These are phyloP conservation scores for Begonia loranthoides DNA, from an alignment of 306 rosid species.

Conservation along the genomic window DNA sequence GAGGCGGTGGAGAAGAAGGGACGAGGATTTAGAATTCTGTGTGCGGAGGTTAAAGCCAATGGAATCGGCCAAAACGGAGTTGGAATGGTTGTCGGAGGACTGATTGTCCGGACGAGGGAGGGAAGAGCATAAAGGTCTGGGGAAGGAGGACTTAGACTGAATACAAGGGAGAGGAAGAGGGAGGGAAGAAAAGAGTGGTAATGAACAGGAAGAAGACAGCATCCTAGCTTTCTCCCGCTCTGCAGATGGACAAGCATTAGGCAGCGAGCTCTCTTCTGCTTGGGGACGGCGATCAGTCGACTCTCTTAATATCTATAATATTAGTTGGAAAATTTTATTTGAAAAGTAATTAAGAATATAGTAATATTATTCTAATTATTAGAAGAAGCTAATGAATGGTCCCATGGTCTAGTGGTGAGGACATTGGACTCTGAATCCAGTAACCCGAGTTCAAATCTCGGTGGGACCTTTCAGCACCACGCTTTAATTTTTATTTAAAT, in stretches of 20 bases:
- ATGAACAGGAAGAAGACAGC: slow-evolving; percentile 8
- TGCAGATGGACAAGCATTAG: background rate
- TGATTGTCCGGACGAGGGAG: slow-evolving; percentile 12
- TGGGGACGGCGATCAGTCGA: too few species aligned
- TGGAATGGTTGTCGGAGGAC: slow-evolving; percentile 12
- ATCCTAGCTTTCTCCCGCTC: background rate
- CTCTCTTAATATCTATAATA: too few species aligned
- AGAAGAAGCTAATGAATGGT: too few species aligned
- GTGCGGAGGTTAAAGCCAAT: slow-evolving; percentile 27
- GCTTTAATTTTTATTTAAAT: too few species aligned
- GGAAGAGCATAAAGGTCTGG: slow-evolving; percentile 12
- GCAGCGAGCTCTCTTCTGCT: background rate
- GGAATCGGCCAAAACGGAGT: slow-evolving; percentile 7
- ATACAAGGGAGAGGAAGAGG: slow-evolving; percentile 2
- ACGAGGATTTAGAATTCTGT: slow-evolving; percentile 77
- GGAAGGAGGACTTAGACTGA: slow-evolving; percentile 16
- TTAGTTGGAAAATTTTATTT: too few species aligned
- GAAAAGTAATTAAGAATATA: too few species aligned
- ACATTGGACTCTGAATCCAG: slow-evolving; percentile 66
- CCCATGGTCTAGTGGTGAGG: slow-evolving; percentile 71
- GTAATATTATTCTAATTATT: too few species aligned
- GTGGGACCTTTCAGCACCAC: too few species aligned
- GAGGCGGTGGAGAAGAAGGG: slow-evolving; percentile 30
- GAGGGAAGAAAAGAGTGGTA: slow-evolving; percentile 17
- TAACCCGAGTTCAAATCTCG: slow-evolving; percentile 54